Base-by-base conservation (phyloP, 768 basidiomycete genomes). In the Pholiota molesta region DNA sequence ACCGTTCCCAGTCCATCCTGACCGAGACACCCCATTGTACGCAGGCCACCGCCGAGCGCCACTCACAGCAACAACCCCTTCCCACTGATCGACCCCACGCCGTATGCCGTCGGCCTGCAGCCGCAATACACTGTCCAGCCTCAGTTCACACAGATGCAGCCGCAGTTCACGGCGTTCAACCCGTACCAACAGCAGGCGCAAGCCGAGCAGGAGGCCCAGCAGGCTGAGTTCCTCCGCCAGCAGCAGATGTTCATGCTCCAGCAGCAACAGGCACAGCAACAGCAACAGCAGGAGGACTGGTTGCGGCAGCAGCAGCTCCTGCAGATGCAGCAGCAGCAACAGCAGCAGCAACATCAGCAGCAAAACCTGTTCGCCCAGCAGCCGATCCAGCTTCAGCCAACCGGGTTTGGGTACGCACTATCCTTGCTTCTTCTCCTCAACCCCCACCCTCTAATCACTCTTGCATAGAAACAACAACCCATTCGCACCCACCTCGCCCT, bases 81-180 rank as follows among this genome's bases (percentile, higher is more conserved):
- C 79, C 86, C 86, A 0, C 73, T 87, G 58, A 77, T 81, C 63
- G 83, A 94, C 70, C 81, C 87, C 51, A 85, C 86, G 28, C 78
- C 85, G 17, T 86, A 84, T 62, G 77, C 84, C 21, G 79, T 80
- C 31, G 85, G 85, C 10, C 75, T 88, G 28, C 86, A 86, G 62
- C 84, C 80, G 5, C 82, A 83, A 65, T 79, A 71, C 59, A 82
- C 81, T 5, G 66, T 94, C 29, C 92, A 93, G 70, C 90, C 92
- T 1, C 94, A 95, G 67, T 88, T 83, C 70, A 91, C 91, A 1
- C 77, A 82, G 13, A 69, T 94, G 49, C 90, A 90, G 66, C 91
- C 92, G 0, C 95, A 96, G 68, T 93, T 91, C 73, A 95, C 93
- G 8, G 88, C 92, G 0, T 98, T 94, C 82, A 99, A 99, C 74